A percentile compares a stretch with the other conserved stretches of the same genome.
Conservation (phyloP, 225 moss, liverwort and hornwort genomes). For the Bryum argenteum region DNA sequence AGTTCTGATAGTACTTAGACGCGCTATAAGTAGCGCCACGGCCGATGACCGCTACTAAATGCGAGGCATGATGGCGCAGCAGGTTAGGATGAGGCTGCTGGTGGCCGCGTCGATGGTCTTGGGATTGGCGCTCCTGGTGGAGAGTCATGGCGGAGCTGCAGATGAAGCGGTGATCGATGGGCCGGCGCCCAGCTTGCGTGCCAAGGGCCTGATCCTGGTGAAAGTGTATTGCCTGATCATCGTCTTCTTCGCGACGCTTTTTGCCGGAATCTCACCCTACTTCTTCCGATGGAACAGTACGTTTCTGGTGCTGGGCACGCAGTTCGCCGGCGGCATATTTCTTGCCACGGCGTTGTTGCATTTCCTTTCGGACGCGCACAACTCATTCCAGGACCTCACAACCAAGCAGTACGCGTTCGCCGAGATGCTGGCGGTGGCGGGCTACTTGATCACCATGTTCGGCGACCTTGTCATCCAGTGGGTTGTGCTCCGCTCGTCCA, state of each 20-base stretch:
- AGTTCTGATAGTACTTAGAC: not conserved
- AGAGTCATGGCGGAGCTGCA: slow-evolving; percentile 8
- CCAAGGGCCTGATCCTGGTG: slow-evolving; percentile 53
- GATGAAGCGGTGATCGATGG: not conserved
- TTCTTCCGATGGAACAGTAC: slow-evolving; percentile 61
- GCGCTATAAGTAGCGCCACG: slow-evolving; percentile 7
- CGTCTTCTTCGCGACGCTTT: slow-evolving; percentile 48
- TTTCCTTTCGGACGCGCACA: slow-evolving; percentile 52
- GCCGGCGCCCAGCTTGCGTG: slow-evolving; percentile 40
- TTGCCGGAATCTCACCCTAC: slow-evolving; percentile 58
- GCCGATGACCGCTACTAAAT: not conserved
- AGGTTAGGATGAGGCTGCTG: slow-evolving; percentile 7
- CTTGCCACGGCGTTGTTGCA: slow-evolving; percentile 63
- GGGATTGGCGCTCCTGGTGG: slow-evolving; percentile 25
- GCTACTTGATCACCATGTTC: slow-evolving; percentile 61
- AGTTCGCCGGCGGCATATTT: slow-evolving; percentile 63
- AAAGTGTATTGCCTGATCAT: slow-evolving; percentile 63
- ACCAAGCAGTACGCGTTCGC: slow-evolving; percentile 46
- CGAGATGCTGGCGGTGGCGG: slow-evolving; percentile 60
- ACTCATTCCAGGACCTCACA: slow-evolving; percentile 37
- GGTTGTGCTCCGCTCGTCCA: slow-evolving; percentile 35
- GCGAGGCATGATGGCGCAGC: slow-evolving; percentile 2
- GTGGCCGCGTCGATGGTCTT: not conserved
- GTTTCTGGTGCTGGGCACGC: slow-evolving; percentile 61
- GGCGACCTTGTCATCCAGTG: slow-evolving; percentile 51